A percentile compares a stretch with the other conserved stretches of the same genome.
phyloP scores from a whole-genome alignment of 768 basidiomycete genomes.

The Roridomyces roridus region DNA sequence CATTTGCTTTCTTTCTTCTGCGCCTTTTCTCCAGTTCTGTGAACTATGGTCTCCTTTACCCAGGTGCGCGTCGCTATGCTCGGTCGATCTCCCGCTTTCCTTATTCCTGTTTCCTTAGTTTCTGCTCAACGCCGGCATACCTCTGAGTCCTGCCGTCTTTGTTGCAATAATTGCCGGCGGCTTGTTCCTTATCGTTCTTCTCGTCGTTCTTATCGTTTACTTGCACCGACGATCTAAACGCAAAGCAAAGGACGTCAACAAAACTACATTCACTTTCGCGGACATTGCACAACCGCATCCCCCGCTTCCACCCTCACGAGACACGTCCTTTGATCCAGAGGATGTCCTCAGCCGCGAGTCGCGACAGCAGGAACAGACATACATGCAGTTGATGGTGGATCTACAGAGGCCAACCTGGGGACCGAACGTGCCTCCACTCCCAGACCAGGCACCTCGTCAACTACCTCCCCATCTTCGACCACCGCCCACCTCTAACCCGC shows the following conservation, averaged over 20 bases:
- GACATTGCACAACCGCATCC: constrained; percentile 17
- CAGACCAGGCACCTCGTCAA: constrained; percentile 16
- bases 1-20: neutral
- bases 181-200: constrained; percentile 9
- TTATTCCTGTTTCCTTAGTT: constrained; percentile 2
- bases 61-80: constrained; percentile 16
- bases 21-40: neutral
- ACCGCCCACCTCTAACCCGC: constrained; percentile 5
- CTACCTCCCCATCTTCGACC: neutral
- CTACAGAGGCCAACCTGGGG: constrained; percentile 16
- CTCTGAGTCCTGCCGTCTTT: constrained; percentile 13
- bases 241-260: constrained; percentile 19
- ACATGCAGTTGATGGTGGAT: constrained; percentile 20
- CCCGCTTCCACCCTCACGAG: constrained; percentile 6
- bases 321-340: constrained; percentile 17
- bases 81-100: neutral
- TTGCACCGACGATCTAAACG: constrained; percentile 21
- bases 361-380: constrained; percentile 23
- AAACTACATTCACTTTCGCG: constrained; percentile 10
- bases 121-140: constrained; percentile 16
- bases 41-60: constrained; percentile 12
- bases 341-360: constrained; percentile 19
- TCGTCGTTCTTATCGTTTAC: constrained; percentile 9
- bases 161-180: constrained; percentile 18
- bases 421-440: constrained; percentile 8